These are phyloP conservation scores for Irpex sp. DNA, from an alignment of 1,284 basidiomycete species.

Conservation along the genomic window DNA sequence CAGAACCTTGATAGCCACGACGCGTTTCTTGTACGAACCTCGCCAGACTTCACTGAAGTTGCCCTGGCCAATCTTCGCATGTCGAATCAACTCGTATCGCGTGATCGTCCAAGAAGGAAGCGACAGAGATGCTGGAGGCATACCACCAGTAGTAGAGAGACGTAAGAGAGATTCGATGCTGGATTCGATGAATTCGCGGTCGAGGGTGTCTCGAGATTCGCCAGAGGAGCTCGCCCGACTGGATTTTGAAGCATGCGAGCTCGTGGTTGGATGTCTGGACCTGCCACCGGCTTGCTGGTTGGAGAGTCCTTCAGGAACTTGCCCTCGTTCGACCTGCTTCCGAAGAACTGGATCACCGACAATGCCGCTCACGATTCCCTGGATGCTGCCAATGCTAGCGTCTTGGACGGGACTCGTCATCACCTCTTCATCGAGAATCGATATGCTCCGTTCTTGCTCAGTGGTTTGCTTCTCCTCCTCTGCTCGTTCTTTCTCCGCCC, in stretches of 20 bases:
- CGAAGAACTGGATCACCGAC: neutral
- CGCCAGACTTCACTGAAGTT: constrained; percentile 70
- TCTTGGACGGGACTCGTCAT: neutral
- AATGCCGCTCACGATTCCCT: constrained; percentile 8
- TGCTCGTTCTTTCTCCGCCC: constrained; percentile 7
- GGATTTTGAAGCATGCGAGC: neutral
- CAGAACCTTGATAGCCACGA: constrained; percentile 51
- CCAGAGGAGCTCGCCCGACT: constrained; percentile 8
- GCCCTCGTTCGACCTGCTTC: constrained; percentile 1
- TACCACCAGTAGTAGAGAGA: constrained; percentile 31
- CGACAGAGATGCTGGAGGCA: constrained; percentile 19
- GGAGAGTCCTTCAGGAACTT: neutral
- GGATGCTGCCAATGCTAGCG: constrained; percentile 7
- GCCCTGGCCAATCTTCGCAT: constrained; percentile 60
- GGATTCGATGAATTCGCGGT: constrained; percentile 44
- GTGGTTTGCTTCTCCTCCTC: neutral
- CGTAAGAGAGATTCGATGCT: constrained; percentile 48
- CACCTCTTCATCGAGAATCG: neutral
- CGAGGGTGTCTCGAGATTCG: constrained; percentile 29
- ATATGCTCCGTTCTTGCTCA: neutral
- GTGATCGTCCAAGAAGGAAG: constrained; percentile 77
- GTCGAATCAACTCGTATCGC: constrained; percentile 61
- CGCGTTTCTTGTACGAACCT: constrained; percentile 57
- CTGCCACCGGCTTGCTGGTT: neutral
- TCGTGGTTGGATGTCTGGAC: constrained; percentile 2